These are phyloP conservation scores for Leccinum pachyderme DNA, from an alignment of 1,284 basidiomycete species.

Conservation along the genomic window DNA sequence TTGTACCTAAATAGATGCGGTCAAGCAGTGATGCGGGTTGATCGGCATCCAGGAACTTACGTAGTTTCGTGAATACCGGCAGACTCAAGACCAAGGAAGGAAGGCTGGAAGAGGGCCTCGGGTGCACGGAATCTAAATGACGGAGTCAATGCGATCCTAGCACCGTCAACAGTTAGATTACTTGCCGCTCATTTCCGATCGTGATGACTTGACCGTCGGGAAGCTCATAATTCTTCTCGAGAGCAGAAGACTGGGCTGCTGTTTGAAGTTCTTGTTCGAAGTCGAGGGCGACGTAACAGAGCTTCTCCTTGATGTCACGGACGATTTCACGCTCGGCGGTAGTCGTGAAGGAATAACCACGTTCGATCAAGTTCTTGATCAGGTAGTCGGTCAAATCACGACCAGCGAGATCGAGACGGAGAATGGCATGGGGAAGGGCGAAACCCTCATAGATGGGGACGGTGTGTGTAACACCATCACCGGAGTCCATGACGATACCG, in stretches of 20 bases:
- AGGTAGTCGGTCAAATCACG: slow-evolving; percentile 93
- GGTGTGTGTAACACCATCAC: slow-evolving; percentile 89
- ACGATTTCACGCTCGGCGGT: slow-evolving; percentile 95
- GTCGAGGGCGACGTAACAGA: slow-evolving; percentile 96
- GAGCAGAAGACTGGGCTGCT: slow-evolving; percentile 85
- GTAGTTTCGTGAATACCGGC: slow-evolving; percentile 96
- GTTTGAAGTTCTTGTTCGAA: slow-evolving; percentile 97
- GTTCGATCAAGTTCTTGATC: slow-evolving; percentile 91
- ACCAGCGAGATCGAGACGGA: slow-evolving; percentile 92
- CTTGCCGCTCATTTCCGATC: slow-evolving; percentile 89
- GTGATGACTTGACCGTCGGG: slow-evolving; percentile 97
- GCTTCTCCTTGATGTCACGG: slow-evolving; percentile 98
- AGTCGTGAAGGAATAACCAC: slow-evolving; percentile 94
- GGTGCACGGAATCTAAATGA: slow-evolving; percentile 84
- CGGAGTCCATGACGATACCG: slow-evolving; percentile 89
- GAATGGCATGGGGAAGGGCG: slow-evolving; percentile 92
- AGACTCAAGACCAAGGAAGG: slow-evolving; percentile 90
- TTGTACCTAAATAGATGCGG: slow-evolving; percentile 64
- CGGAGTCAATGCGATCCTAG: slow-evolving; percentile 7
- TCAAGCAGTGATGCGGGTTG: slow-evolving; percentile 4
- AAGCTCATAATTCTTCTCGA: slow-evolving; percentile 96
- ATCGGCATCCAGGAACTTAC: slow-evolving; percentile 41
- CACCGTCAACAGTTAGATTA: slow-evolving; percentile 3
- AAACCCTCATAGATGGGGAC: slow-evolving; percentile 92
- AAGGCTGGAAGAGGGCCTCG: slow-evolving; percentile 96